phyloP scores from a whole-genome alignment of 2,329 filamentous ascomycete genomes.

The Furcasterigmium sp. region DNA sequence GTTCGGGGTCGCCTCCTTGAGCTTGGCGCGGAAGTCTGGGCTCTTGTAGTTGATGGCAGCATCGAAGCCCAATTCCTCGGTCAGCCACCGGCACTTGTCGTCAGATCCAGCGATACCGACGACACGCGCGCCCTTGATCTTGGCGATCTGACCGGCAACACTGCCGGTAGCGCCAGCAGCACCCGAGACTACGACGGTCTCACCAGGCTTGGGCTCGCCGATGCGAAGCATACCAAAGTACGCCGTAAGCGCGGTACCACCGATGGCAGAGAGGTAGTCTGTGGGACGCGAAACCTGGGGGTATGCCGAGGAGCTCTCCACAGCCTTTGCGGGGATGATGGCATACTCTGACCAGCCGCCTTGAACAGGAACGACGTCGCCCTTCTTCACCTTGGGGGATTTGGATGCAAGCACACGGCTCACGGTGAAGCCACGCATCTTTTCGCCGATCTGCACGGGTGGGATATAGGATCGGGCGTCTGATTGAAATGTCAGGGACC shows the following conservation, averaged over 20 bases:
- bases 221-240: constrained; percentile 71
- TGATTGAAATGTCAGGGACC: constrained; percentile 16
- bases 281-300: constrained; percentile 39
- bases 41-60: constrained; percentile 66
- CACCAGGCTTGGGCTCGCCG: constrained; percentile 61
- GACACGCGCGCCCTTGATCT: constrained; percentile 59
- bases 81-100: constrained; percentile 64
- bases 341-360: constrained; percentile 65
- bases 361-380: constrained; percentile 50
- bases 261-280: constrained; percentile 58
- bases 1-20: constrained; percentile 52
- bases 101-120: constrained; percentile 61
- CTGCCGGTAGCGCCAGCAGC: constrained; percentile 75
- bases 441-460: constrained; percentile 61
- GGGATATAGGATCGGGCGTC: constrained; percentile 56
- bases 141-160: constrained; percentile 73
- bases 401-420: constrained; percentile 58
- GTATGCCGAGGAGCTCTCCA: constrained; percentile 33
- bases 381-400: constrained; percentile 46
- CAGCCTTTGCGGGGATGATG: constrained; percentile 47
- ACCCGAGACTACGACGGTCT: constrained; percentile 72
- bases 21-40: constrained; percentile 51
- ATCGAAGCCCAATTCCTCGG: constrained; percentile 60
- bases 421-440: constrained; percentile 61
- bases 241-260: constrained; percentile 67